Percentiles rank a stretch among this genome's conserved stretches.
Evolutionary conservation across 2,329 filamentous ascomycete genomes (phyloP).

Genomic region (Claviceps humidiphila): DNA sequence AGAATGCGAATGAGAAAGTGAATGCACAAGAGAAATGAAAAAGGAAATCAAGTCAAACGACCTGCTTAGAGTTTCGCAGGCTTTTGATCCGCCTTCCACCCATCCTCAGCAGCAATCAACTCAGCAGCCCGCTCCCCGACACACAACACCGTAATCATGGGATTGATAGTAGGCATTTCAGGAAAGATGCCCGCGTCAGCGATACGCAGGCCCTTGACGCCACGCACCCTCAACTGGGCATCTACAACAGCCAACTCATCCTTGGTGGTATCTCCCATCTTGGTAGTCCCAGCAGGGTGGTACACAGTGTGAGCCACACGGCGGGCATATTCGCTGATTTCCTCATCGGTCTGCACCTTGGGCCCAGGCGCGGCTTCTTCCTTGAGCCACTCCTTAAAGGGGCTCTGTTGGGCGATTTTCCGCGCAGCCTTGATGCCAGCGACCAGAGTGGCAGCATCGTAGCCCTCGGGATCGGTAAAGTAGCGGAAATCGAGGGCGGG

Average conservation of each 20-base stretch:
- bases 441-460: slow-evolving; percentile 71
- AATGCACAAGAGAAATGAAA: not conserved
- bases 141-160: slow-evolving; percentile 77
- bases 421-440: slow-evolving; percentile 67
- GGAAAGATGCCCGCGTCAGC: slow-evolving; percentile 84
- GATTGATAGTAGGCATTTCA: slow-evolving; percentile 75
- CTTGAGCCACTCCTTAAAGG: slow-evolving; percentile 75
- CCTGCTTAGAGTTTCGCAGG: slow-evolving; percentile 18
- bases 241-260: slow-evolving; percentile 74
- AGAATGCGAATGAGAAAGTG: no score
- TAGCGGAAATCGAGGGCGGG: slow-evolving; percentile 80
- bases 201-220: slow-evolving; percentile 61
- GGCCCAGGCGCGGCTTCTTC: slow-evolving; percentile 69
- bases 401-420: slow-evolving; percentile 58
- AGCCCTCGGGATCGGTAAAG: slow-evolving; percentile 76
- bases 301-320: slow-evolving; percentile 79
- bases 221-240: slow-evolving; percentile 55
- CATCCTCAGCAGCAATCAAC: slow-evolving; percentile 59
- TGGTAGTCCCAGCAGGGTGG: slow-evolving; percentile 78
- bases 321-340: slow-evolving; percentile 68
- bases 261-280: slow-evolving; percentile 64
- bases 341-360: slow-evolving; percentile 60
- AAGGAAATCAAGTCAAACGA: not conserved
- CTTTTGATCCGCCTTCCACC: slow-evolving; percentile 22
- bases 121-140: slow-evolving; percentile 78